Conservation (phyloP, 2,329 filamentous ascomycete genomes). For the Cercospora sp. region DNA sequence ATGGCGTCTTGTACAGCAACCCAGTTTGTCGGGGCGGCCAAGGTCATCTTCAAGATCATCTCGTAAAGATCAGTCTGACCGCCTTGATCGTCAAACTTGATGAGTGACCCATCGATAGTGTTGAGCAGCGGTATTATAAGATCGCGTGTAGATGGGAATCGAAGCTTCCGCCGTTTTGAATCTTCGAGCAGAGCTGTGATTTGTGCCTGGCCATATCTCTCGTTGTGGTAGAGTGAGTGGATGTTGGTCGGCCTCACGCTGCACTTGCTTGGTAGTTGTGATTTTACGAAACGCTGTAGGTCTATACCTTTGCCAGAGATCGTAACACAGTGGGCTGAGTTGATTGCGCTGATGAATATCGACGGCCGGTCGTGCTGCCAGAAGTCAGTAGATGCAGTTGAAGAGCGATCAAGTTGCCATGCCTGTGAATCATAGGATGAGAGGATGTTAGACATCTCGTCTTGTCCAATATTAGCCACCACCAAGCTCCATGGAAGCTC, state of each 20-base stretch:
- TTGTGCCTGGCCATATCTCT: neutral
- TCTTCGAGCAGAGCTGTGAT: neutral
- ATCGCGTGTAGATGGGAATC: slow-evolving; percentile 4
- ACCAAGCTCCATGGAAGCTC: slow-evolving; percentile 15
- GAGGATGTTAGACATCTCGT: slow-evolving; percentile 6
- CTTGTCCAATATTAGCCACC: neutral
- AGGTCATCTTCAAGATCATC: slow-evolving; percentile 9
- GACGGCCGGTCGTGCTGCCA: neutral
- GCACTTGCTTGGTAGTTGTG: slow-evolving; percentile 3
- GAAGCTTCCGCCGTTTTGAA: neutral
- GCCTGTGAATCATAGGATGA: neutral
- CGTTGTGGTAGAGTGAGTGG: slow-evolving; percentile 11
- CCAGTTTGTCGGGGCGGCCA: slow-evolving; percentile 11
- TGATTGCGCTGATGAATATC: slow-evolving; percentile 12
- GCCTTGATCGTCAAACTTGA: neutral
- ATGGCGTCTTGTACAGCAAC: slow-evolving; percentile 11
- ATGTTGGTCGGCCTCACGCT: slow-evolving; percentile 12
- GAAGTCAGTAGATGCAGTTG: neutral
- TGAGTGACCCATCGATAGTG: slow-evolving; percentile 7
- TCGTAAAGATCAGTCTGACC: neutral
- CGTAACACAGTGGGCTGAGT: slow-evolving; percentile 6
- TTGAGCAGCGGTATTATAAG: slow-evolving; percentile 10
- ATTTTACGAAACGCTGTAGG: slow-evolving; percentile 1
- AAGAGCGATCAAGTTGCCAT: neutral
- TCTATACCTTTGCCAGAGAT: slow-evolving; percentile 2